Conservation (phyloP, 169 alveolate species). For the Haemoproteus tartakovskyi region DNA sequence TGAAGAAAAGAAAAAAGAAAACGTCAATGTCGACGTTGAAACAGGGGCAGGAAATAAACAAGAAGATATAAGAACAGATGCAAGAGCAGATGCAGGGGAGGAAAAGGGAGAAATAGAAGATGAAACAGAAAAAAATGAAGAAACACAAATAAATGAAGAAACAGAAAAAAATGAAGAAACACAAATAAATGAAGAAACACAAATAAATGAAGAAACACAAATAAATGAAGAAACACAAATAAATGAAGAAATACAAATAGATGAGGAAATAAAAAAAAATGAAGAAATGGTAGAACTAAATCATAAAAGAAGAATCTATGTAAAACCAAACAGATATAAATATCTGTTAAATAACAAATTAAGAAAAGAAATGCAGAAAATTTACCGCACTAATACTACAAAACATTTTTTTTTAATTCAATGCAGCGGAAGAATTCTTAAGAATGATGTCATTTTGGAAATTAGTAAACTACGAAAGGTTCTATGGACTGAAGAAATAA, state of each 20-base stretch:
- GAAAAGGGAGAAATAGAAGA: background rate
- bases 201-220: no score
- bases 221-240: no score
- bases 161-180: background rate
- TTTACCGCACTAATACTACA: background rate
- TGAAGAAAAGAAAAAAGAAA: background rate
- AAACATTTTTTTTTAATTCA: conserved; percentile 29
- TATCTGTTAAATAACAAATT: conserved; percentile 35
- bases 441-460: no score
- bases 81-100: background rate
- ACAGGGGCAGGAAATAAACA: background rate
- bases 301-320: no score
- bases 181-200: no score
- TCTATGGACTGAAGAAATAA: no score
- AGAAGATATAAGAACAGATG: no score
- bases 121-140: background rate
- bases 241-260: no score
- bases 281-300: no score
- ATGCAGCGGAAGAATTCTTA: conserved; percentile 57
- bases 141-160: background rate
- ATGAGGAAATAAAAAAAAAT: no score
- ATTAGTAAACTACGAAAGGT: no score
- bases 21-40: background rate
- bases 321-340: no score
- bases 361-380: background rate